These are phyloP conservation scores for Leptodontidium sp. DNA, from an alignment of 2,329 filamentous ascomycete genomes.

Conservation along the genomic window DNA sequence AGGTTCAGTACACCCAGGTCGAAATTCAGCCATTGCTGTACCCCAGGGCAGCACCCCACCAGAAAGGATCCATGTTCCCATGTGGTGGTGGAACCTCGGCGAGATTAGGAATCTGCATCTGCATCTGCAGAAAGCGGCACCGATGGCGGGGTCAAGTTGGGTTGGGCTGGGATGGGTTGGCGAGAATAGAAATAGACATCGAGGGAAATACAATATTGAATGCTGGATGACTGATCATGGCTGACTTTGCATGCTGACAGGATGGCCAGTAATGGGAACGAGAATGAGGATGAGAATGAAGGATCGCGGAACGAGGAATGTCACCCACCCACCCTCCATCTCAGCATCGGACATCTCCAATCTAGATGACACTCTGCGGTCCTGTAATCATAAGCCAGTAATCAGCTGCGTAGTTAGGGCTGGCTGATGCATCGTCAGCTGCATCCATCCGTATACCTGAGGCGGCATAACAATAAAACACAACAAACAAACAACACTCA, in stretches of 20 bases:
- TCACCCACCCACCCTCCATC: background rate
- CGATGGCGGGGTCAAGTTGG: background rate
- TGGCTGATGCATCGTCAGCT: constrained; percentile 12
- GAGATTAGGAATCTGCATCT: constrained; percentile 3
- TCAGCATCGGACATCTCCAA: constrained; percentile 19
- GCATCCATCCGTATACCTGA: background rate
- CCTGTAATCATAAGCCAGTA: background rate
- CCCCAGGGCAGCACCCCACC: background rate
- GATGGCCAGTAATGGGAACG: background rate
- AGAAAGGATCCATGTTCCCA: constrained; percentile 7
- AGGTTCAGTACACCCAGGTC: background rate
- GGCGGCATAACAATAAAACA: background rate
- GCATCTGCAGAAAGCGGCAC: background rate
- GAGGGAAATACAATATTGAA: background rate
- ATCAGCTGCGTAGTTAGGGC: constrained; percentile 2
- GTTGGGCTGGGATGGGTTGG: too few relatives aligned
- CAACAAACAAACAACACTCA: background rate
- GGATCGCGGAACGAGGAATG: constrained; percentile 1
- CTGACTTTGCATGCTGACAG: constrained; percentile 18
- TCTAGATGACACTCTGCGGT: background rate
- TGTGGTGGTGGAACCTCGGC: constrained; percentile 7
- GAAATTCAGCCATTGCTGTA: background rate
- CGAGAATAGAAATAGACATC: background rate
- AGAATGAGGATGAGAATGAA: background rate
- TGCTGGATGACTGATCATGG: constrained; percentile 7